Evolutionary conservation across 306 rosid species (phyloP), one percentile per base, ranked within the genome.

Genomic region (Sicyos edulis): DNA sequence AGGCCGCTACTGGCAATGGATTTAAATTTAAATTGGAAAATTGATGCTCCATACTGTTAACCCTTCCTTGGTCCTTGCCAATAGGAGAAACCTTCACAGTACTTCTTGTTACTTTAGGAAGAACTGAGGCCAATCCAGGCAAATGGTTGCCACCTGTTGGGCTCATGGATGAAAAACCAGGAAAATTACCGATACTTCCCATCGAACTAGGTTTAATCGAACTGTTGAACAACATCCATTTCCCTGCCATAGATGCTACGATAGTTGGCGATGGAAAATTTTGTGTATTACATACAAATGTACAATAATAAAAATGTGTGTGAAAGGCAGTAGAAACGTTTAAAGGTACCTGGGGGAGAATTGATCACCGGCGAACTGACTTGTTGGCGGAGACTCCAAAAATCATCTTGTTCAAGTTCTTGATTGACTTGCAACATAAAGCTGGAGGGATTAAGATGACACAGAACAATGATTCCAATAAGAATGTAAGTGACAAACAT

Each of bases 321-420:
- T 1, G n/a, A 40, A 11, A 4, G 11, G 26, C 9, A 22, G 32
- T 3, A 52, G 22, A 1, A 53, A 19, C 1, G 10, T 16, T 54
- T 53, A 2, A 29, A 53, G 17, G 40, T 20, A 44, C 37, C 32
- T 4, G 96, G 96, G 58, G 97, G 96, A 72, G 97, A 92, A 81
- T 73, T 86, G 81, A 92, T 76, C 22, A 89, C 3, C 7, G 96
- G 97, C 11, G 95, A 92, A 82, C 92, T 91, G 69, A 92, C 82
- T 78, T 88, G 96, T 71, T 78, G 85, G 59, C 85, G 80, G 81
- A 89, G 85, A 82, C 80, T 84, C 11, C 86, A 82, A n/a, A 72
- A 78, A 66, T 92, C 96, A 74, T 92, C 96, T 80, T 81, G 97
- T 44, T 89, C 98, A 82, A 86, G 86, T 83, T 92, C 96, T 76